Evolutionary conservation across 495 filamentous ascomycete species (phyloP).

Genomic region (Xylaria bambusicola): DNA sequence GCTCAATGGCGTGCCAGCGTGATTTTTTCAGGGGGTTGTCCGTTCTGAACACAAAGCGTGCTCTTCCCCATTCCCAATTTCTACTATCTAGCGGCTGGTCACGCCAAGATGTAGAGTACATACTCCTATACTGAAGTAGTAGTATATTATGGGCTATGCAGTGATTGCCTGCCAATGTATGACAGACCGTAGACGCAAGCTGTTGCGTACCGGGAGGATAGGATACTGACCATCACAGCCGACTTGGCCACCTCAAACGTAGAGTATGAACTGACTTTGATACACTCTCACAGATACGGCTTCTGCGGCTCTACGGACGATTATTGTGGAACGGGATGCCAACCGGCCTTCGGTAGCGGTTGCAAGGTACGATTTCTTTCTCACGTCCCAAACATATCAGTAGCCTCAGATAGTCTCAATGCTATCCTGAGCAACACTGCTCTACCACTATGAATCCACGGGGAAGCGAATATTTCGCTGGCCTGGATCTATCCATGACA

Average conservation of each 20-base stretch:
- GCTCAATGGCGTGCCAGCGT: neutral
- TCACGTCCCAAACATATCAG: no score
- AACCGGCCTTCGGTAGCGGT: conserved; percentile 40
- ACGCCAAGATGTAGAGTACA: neutral
- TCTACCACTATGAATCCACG: conserved; percentile 11
- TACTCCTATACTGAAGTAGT: no score
- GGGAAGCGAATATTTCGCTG: neutral
- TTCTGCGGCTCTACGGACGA: conserved; percentile 42
- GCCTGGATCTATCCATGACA: neutral
- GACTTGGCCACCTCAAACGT: neutral
- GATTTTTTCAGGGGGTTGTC: neutral
- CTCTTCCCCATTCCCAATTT: neutral
- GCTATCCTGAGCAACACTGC: conserved; percentile 18
- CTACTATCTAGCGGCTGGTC: neutral
- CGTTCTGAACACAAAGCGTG: neutral
- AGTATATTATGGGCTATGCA: no score
- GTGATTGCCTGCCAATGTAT: no score
- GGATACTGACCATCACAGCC: no score
- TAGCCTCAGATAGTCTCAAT: no score
- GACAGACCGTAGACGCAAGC: no score
- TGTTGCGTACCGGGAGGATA: no score
- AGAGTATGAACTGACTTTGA: neutral
- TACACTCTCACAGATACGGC: conserved; percentile 28
- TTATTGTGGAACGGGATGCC: conserved; percentile 44
- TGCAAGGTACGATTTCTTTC: conserved; percentile 31